Evolutionary conservation across 2,329 filamentous ascomycete species (phyloP).

Genomic region (Helicocarpus griseus): DNA sequence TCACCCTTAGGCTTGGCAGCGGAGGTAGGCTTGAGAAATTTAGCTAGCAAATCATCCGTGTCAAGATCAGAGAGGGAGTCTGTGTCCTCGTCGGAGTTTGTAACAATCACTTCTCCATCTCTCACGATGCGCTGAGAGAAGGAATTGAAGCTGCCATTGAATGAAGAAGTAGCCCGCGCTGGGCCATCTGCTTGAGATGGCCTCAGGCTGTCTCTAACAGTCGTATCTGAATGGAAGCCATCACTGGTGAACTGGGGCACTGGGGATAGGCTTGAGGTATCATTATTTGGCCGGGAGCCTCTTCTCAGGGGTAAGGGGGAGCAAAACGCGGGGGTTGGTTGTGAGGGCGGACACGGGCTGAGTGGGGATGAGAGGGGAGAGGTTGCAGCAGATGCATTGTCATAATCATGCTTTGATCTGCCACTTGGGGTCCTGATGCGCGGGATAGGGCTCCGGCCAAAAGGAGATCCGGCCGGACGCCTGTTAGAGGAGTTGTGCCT

Average conservation of each 20-base stretch:
- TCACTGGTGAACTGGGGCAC: background rate
- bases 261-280: background rate
- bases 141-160: slow-evolving; percentile 4
- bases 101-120: slow-evolving; percentile 45
- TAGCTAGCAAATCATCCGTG: slow-evolving; percentile 41
- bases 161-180: slow-evolving; percentile 2
- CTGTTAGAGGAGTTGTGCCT: background rate
- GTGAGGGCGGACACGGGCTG: background rate
- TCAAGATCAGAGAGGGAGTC: slow-evolving; percentile 48
- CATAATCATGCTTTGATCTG: background rate
- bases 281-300: background rate
- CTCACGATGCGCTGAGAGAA: slow-evolving; percentile 31
- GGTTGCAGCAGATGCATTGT: background rate
- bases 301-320: background rate
- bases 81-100: slow-evolving; percentile 61
- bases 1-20: slow-evolving; percentile 9
- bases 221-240: background rate
- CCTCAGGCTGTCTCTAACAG: background rate
- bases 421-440: background rate
- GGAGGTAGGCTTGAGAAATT: slow-evolving; percentile 14
- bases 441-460: background rate
- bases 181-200: background rate
- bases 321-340: background rate
- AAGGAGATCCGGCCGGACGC: background rate
- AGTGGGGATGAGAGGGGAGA: slow-evolving; percentile 1